A percentile compares a stretch with the other conserved stretches of the same genome.
Conservation (phyloP, 345 rosid genomes). For the Cochlearia excelsa region DNA sequence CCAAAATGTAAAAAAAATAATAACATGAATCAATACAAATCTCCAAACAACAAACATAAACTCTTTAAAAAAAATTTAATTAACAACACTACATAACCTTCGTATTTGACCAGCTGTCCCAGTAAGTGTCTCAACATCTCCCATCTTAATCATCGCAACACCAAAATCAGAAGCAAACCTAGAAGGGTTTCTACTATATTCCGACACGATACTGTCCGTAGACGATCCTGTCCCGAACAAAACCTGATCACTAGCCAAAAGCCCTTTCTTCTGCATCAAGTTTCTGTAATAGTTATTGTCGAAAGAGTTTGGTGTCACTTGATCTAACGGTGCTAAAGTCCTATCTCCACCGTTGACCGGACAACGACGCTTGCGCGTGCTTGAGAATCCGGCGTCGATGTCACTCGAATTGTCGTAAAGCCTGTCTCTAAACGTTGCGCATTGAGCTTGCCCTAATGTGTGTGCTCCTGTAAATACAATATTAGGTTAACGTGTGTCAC, state of each 20-base stretch:
- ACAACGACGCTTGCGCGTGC: conserved; percentile 44
- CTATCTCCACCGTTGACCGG: conserved; percentile 30
- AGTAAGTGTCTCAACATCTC: conserved; percentile 41
- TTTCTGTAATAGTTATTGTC: conserved; percentile 56
- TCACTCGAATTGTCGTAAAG: conserved; percentile 46
- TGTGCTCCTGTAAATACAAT: conserved; percentile 43
- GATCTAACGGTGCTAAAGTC: conserved; percentile 43
- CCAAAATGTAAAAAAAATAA: conserved; percentile 2
- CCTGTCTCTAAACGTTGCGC: conserved; percentile 43
- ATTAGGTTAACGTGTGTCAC: conserved; percentile 14
- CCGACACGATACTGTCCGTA: conserved; percentile 42
- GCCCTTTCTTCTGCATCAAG: conserved; percentile 54
- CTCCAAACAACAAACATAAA: too few relatives aligned
- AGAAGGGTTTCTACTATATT: conserved; percentile 41
- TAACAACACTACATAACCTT: conserved; percentile 37
- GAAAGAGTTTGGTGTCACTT: conserved; percentile 51
- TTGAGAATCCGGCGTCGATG: conserved; percentile 46
- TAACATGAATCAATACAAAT: background rate
- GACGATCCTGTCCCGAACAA: conserved; percentile 47
- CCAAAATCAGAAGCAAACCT: conserved; percentile 39
- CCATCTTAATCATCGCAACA: conserved; percentile 54
- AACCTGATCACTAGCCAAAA: conserved; percentile 46
- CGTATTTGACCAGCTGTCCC: conserved; percentile 44
- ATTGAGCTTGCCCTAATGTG: conserved; percentile 56
- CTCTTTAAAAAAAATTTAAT: conserved; percentile 19